Base-by-base conservation (phyloP, 306 rosid species). In the Rosa rugosa region DNA sequence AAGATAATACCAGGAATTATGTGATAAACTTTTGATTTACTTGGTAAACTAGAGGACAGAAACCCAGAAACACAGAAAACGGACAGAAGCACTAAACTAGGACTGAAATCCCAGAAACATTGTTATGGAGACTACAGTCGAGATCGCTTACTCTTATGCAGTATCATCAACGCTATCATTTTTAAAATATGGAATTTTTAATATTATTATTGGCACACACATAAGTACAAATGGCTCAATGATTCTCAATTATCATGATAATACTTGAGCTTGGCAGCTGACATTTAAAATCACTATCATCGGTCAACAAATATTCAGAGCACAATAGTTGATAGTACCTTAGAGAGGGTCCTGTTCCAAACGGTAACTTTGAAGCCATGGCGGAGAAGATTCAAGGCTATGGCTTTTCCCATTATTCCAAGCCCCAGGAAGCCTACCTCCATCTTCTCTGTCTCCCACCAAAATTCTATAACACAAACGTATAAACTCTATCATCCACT, bases 361-460 rank as follows among this genome's bases (percentile, higher is more conserved):
- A 92, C 90, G 57, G 92, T 92, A 84, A 92, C 88, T 81, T 90
- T 92, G 84, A 89, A 90, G 44, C 96, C 97, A 70, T 79, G 84
- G 47, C 84, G 86, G 5, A 92, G 84, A 11, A 92, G 87, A 75
- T 90, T 92, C 68, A 83, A 27, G 82, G 94, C 71, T 86, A 92
- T 90, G 64, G 97, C 97, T 62, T 89, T 92, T 50, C 97, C 97
- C 97, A 92, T 92, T 84, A 92, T 92, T n/a, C 97, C 97, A 72
- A 92, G 68, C 72, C 97, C 97, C 86, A 92, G 59, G 64, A 92
- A 92, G 40, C 97, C 97, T 5, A 92, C 80, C 80, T 92, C 97
- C 96, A 89, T 64, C 49, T 46, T 34, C 60, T 31, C 36, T 31
- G 36, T 31, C 36, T 31, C 36, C 2, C 3, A 2, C 36, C 36